phyloP scores from a whole-genome alignment of 257 asterid genomes.

The Lycium ferocissimum region DNA sequence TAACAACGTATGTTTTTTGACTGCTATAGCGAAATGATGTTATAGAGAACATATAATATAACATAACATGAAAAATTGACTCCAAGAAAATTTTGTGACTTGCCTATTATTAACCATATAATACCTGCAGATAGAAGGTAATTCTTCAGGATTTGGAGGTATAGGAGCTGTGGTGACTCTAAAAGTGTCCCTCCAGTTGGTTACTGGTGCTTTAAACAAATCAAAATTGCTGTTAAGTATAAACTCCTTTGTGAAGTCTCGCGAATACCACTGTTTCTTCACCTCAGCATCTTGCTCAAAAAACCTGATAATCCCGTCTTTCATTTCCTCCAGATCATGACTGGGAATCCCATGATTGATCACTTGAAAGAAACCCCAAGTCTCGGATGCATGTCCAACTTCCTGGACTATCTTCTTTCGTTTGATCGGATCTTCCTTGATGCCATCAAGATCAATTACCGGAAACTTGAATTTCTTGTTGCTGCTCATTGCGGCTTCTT shows the following conservation, averaged over 20 bases:
- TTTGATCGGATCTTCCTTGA: neutral
- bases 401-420: slow-evolving; percentile 21
- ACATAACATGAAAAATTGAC: neutral
- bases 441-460: neutral
- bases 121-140: slow-evolving; percentile 27
- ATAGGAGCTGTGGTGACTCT: neutral
- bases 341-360: slow-evolving; percentile 26
- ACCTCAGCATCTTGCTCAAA: slow-evolving; percentile 23
- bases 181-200: slow-evolving; percentile 28
- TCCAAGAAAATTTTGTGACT: neutral
- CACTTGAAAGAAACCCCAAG: slow-evolving; percentile 33
- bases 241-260: neutral
- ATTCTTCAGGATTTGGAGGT: neutral
- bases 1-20: no score
- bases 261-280: slow-evolving; percentile 10
- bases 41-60: no score
- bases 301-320: slow-evolving; percentile 18
- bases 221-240: neutral
- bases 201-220: neutral
- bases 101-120: neutral
- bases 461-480: neutral
- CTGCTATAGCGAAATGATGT: no score
- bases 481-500: neutral
- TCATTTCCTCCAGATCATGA: slow-evolving; percentile 17
- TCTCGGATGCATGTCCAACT: neutral